Evolutionary conservation across 768 basidiomycete genomes (phyloP), one percentile per base, ranked within the genome.

Genomic region (Pseudohyphozyma bogoriensis): DNA sequence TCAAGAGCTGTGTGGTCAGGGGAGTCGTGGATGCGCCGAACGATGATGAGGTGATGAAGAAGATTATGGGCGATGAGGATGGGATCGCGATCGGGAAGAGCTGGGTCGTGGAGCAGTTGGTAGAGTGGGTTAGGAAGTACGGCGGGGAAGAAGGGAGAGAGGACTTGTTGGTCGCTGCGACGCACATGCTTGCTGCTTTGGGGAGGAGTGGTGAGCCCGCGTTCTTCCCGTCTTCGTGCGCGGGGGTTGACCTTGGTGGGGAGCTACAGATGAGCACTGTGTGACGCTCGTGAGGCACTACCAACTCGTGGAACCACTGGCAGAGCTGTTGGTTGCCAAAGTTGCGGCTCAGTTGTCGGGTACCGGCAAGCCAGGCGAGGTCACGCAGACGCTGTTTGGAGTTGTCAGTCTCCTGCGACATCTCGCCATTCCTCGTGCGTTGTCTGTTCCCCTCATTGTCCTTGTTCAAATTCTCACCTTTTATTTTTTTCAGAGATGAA

Each of bases 401-500:
- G 81, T 87, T 58, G 77, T 93, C 29, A 89, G 89, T 31, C 76
- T 97, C 39, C 78, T 96, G 44, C 87, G 89, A 72, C 87, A 96
- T 71, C 77, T 99, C 3, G 82, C 89, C 3, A 70, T 76, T 10
- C 71, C 75, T 0, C 60, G 70, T 65, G 39, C 47, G 62, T 56
- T 16, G 3, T 0, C 15, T 44, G 15, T 16, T 9, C 1, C 29
- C 18, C 36, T 10, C n/a, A n/a, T n/a, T n/a, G n/a, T n/a, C n/a
- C 24, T 26, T 36, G 4, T 53, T 26, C 26, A 15, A 24, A 18
- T 9, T 11, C n/a, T 29, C 2, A 1, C n/a, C n/a, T n/a, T n/a
- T n/a, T n/a, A n/a, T n/a, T n/a, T 4, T 11, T 12, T 3, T 3
- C 5, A 16, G 3, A 5, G 4, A 0, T 73, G 3, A 86, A 89